phyloP scores from a whole-genome alignment of 768 basidiomycete genomes.

The Pholiota microspora region DNA sequence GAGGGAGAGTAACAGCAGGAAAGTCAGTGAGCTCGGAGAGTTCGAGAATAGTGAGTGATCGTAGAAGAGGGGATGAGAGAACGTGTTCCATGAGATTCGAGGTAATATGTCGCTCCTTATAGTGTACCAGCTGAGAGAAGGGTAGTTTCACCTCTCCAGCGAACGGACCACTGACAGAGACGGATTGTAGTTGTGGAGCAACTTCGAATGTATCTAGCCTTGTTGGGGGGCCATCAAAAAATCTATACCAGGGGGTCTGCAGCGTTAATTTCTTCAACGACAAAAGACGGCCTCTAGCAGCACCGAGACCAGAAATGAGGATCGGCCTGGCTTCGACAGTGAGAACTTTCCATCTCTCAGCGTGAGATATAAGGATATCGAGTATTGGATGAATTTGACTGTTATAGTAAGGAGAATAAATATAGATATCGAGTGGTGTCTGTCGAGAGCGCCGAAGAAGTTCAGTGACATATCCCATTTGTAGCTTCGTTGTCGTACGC shows the following conservation, averaged over 20 bases:
- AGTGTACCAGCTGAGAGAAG: conserved; percentile 19
- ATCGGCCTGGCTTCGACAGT: conserved; percentile 12
- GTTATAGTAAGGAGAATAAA: conserved; percentile 13
- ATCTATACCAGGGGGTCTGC: conserved; percentile 6
- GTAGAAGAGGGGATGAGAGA: conserved; percentile 13
- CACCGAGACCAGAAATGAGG: conserved; percentile 16
- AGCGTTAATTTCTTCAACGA: conserved; percentile 17
- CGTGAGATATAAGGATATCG: conserved; percentile 17
- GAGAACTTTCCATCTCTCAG: conserved; percentile 21
- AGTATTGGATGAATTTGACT: conserved; percentile 18
- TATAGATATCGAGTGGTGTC: conserved; percentile 17
- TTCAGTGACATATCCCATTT: conserved; percentile 13
- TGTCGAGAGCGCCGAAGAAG: conserved; percentile 15
- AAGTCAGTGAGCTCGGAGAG: conserved; percentile 14
- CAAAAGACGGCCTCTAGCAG: conserved; percentile 21
- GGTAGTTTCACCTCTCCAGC: conserved; percentile 18
- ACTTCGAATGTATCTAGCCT: conserved; percentile 22
- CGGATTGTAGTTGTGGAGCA: conserved; percentile 19
- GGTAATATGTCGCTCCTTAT: conserved; percentile 18
- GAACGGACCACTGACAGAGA: conserved; percentile 17
- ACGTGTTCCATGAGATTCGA: conserved; percentile 14
- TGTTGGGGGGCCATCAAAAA: background rate
- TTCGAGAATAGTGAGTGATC: conserved; percentile 21
- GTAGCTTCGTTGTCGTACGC: background rate
- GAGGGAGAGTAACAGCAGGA: conserved; percentile 19